Evolutionary conservation across 768 basidiomycete species (phyloP), one percentile per base, ranked within the genome.

Genomic region (Russula ochroleuca): DNA sequence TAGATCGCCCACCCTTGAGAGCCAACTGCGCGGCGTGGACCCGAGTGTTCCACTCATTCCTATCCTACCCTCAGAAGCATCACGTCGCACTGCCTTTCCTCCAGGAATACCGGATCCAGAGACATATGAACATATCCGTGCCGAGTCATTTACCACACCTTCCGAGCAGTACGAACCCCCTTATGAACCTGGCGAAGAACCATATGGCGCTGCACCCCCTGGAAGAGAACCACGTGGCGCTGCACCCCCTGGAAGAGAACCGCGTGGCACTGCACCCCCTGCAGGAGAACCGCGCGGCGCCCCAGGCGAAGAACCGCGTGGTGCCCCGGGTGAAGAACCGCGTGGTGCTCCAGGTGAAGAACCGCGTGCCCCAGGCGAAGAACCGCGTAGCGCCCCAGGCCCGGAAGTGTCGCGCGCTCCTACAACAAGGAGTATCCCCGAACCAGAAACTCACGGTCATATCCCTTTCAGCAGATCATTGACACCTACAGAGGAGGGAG

Each of bases 11-110:
- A 9, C 58, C 6, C 38, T 64, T 9, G 63, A 64, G 40, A 28
- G 31, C 23, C 63, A 56, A 21, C 5, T 50, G 28, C 63, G 63
- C 10, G 14, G 13, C 3, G 54, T 21, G 33, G 28, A 23, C 33
- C 59, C 64, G 15, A 45, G 59, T 37, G 33, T 37, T 31, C 64
- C 64, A 25, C 51, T 65, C 14, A 4, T 61, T 28, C 64, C 64
- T 17, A 0, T 1, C 33, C 5, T 60, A 10, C 59, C 59, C 0
- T 51, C 59, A 38, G 48, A 45, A 0, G 31, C 2, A 2, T 50
- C 62, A 25, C 55, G 56, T 37, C 49, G 49, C 21, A 8, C 47
- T 31, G 47, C 15, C 49, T 33, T 19, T 19, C 38, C 14, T 6
- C 25, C 3, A 19, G 53, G n/a, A 31, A 54, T 65, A 10, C 65